phyloP scores from a whole-genome alignment of 257 asterid genomes.

The Primulina huaijiensis region DNA sequence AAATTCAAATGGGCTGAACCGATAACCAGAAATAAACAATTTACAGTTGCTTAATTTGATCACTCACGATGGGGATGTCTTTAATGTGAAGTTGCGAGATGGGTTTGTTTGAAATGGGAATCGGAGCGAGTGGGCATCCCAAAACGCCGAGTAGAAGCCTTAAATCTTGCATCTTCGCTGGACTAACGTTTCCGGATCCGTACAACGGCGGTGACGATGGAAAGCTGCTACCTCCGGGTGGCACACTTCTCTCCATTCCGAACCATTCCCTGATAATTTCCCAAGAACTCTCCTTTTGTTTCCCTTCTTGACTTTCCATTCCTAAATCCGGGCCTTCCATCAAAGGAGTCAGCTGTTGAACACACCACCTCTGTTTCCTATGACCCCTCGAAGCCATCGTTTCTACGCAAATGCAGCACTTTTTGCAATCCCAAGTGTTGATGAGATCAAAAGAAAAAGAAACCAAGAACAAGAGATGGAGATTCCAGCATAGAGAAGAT shows the following conservation, averaged over 20 bases:
- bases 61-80: constrained; percentile 64
- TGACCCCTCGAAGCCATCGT: constrained; percentile 46
- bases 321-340: constrained; percentile 83
- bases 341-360: constrained; percentile 69
- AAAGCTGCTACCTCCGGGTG: constrained; percentile 19
- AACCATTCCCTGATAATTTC: constrained; percentile 74
- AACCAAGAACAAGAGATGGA: background rate
- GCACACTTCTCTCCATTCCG: constrained; percentile 37
- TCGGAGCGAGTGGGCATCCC: constrained; percentile 85
- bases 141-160: constrained; percentile 72
- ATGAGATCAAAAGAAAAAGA: background rate
- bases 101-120: constrained; percentile 52
- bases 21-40: background rate
- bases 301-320: constrained; percentile 43
- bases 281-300: constrained; percentile 70
- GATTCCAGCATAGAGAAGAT: background rate
- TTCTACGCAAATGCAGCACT: background rate
- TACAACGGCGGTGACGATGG: constrained; percentile 35
- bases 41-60: background rate
- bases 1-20: background rate
- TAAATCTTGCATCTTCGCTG: constrained; percentile 54
- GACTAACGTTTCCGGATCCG: constrained; percentile 32
- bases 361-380: constrained; percentile 57
- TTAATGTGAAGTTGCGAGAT: constrained; percentile 41
- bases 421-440: background rate